Evolutionary conservation across 73 alveolate species (phyloP), one percentile per base, ranked within the genome.

Genomic region (Blepharisma japonicum): DNA sequence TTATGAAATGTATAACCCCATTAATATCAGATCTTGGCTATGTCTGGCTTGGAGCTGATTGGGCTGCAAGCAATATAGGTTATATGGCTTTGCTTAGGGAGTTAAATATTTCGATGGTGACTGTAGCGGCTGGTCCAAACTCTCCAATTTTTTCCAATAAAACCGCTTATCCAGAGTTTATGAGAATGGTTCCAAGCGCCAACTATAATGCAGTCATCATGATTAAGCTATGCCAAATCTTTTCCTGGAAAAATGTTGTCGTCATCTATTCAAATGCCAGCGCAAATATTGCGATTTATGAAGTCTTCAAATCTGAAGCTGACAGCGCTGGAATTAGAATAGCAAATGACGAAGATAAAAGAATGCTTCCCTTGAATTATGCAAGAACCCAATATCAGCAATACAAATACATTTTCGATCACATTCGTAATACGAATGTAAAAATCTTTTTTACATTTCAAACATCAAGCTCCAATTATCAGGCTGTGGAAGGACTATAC

Each of bases 131-230:
- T 9, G 11, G 18, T 14, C 23, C 74, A n/a, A 9, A 9, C 14
- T n/a, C 39, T 61, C 47, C 18, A 8, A 18, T 20, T 1, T 18
- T 61, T 8, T 8, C 14, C 4, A 61, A 61, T 25, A 25, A 18
- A 18, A 61, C 74, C 2, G 11, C 46, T 18, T 61, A 14, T 61
- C 47, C 74, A 1, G 74, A 61, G 48, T 61, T 61, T 61, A 14
- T 61, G 23, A 61, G 23, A 61, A 20, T 61, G 47, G 14, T 39
- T 20, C 47, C 27, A 51, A 18, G 21, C 21, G 66, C 27, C 21
- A 14, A 51, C 23, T 53, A 11, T 20, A 53, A 53, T 53, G 67
- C 67, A 14, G n/a, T 53, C 0, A 53, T 53, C 23, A 14, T 53
- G n/a, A 11, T 14, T 14, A 53, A 32, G 3, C 3, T 32, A 32